These are phyloP conservation scores for Nicotiana rustica DNA, from an alignment of 305 asterid genomes.

Conservation along the genomic window DNA sequence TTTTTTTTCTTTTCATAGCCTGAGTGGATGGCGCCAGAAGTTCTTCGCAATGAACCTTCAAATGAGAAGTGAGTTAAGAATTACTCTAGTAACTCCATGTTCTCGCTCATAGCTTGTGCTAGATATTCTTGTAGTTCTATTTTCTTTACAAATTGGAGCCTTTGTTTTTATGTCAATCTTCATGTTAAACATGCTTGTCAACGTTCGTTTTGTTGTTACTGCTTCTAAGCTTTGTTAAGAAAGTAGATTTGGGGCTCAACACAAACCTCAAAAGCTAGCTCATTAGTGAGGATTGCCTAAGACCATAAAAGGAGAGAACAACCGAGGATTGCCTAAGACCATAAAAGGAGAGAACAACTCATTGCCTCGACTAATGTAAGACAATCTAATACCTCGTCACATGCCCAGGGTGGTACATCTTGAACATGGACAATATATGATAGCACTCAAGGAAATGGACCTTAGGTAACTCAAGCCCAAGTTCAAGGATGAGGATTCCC, in stretches of 20 bases:
- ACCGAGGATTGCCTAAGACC: too few species aligned
- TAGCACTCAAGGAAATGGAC: background rate
- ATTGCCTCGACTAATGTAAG: background rate
- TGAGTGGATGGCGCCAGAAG: conserved; percentile 99
- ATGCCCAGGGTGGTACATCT: conserved; percentile 15
- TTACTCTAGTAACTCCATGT: conserved; percentile 16
- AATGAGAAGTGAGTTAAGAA: conserved; percentile 87
- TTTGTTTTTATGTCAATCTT: conserved; percentile 4
- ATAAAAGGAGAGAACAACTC: background rate
- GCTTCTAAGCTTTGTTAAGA: conserved; percentile 20
- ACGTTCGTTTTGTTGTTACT: background rate
- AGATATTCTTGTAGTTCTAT: background rate
- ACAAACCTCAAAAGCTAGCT: conserved; percentile 22
- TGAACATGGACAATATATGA: background rate
- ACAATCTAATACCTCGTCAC: conserved; percentile 8
- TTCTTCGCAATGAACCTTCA: conserved; percentile 97
- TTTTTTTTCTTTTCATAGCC: conserved; percentile 59
- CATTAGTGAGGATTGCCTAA: conserved; percentile 16
- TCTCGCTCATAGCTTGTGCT: background rate
- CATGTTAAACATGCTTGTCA: conserved; percentile 1
- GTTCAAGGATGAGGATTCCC: background rate
- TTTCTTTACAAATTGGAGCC: conserved; percentile 18
- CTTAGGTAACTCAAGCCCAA: background rate
- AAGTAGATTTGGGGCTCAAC: background rate
- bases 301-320: conserved; percentile 3